phyloP scores from a whole-genome alignment of 2,329 filamentous ascomycete genomes.

The Knoxdaviesia capensis region DNA sequence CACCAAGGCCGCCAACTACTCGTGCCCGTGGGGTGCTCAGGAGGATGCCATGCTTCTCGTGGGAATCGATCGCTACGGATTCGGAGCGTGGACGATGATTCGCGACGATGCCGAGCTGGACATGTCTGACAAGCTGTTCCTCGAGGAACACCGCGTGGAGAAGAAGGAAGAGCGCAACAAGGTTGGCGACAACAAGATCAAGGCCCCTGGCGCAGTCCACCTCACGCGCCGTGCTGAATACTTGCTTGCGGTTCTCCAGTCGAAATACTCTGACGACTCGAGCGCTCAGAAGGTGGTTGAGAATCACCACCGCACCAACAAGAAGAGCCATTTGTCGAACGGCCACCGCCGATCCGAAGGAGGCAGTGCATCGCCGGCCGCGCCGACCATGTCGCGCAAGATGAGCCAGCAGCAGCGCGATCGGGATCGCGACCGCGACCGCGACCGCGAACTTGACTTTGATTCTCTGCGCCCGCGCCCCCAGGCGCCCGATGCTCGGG shows the following conservation, averaged over 20 bases:
- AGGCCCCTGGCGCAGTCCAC: slow-evolving; percentile 92
- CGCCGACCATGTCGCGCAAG: slow-evolving; percentile 24
- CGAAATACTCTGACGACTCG: slow-evolving; percentile 58
- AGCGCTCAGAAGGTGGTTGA: slow-evolving; percentile 64
- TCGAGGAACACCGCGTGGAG: slow-evolving; percentile 95
- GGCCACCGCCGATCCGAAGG: slow-evolving; percentile 40
- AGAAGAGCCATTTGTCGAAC: slow-evolving; percentile 42
- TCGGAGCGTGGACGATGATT: slow-evolving; percentile 88
- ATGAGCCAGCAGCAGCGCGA: slow-evolving; percentile 21
- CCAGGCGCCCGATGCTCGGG: slow-evolving; percentile 12
- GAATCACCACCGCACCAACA: slow-evolving; percentile 89
- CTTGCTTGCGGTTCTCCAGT: slow-evolving; percentile 80
- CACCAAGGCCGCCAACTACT: slow-evolving; percentile 80
- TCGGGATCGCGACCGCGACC: slow-evolving; percentile 23
- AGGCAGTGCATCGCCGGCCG: slow-evolving; percentile 52
- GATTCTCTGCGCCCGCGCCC: slow-evolving; percentile 14
- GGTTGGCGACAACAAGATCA: slow-evolving; percentile 58
- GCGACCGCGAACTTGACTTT: slow-evolving; percentile 28
- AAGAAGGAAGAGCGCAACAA: slow-evolving; percentile 86
- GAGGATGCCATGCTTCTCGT: slow-evolving; percentile 96
- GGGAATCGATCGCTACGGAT: slow-evolving; percentile 82
- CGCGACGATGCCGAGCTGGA: slow-evolving; percentile 77
- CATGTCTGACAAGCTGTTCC: slow-evolving; percentile 77
- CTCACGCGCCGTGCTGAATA: slow-evolving; percentile 90
- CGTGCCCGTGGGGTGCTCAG: slow-evolving; percentile 74